Evolutionary conservation across 176 grass and related monocot genomes (phyloP).

Genomic region (Oryza nivara): DNA sequence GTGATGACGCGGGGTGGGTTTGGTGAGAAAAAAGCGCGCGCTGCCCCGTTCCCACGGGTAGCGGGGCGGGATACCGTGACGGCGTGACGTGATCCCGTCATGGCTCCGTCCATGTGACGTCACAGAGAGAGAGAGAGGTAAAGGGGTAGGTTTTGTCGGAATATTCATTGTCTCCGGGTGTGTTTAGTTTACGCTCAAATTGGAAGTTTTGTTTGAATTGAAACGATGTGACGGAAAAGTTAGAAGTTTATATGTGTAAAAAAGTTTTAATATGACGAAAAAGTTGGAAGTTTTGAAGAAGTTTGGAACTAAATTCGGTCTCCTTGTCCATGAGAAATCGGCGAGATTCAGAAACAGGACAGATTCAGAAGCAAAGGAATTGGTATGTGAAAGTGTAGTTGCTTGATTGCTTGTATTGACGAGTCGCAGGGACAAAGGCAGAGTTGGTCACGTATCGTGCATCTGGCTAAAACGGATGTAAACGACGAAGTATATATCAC

Average conservation of each 20-base stretch:
- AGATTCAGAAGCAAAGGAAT: background rate
- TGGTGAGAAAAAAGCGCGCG: background rate
- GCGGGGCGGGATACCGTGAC: no score
- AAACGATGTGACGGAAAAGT: no score
- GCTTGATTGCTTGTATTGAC: background rate
- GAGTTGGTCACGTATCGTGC: background rate
- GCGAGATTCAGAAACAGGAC: background rate
- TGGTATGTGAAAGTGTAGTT: no score
- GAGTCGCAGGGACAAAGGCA: background rate
- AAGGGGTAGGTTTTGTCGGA: background rate
- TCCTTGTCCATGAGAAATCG: background rate
- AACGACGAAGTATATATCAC: background rate
- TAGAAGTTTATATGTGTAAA: no score
- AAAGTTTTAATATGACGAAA: no score
- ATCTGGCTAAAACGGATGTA: background rate
- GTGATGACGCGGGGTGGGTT: accelerated
- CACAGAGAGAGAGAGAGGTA: background rate
- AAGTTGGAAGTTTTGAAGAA: no score
- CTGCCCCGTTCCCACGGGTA: no score
- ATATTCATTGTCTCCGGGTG: background rate
- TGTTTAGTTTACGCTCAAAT: no score
- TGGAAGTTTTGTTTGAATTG: no score
- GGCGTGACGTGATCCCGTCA: background rate
- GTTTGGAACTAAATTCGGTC: no score
- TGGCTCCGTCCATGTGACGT: background rate